Evolutionary conservation across 768 basidiomycete genomes (phyloP).

Genomic region (Plicaturopsis crispa): DNA sequence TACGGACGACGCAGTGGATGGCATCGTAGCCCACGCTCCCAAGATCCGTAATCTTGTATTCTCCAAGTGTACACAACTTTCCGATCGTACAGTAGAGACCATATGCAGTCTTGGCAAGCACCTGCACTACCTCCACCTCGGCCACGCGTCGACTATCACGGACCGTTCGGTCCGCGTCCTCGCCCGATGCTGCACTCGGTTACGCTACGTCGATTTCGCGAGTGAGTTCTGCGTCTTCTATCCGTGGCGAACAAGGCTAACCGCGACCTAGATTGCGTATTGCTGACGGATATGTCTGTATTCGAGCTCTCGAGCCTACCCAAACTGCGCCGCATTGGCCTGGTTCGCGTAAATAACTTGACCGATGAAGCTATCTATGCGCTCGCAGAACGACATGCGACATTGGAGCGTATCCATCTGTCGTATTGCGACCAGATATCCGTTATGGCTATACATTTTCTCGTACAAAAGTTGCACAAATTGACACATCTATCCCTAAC

Average conservation of each 20-base stretch:
- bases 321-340: constrained; percentile 89
- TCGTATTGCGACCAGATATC: constrained; percentile 96
- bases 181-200: constrained; percentile 78
- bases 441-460: constrained; percentile 84
- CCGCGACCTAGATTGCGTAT: constrained; percentile 57
- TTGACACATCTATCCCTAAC: constrained; percentile 94
- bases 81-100: constrained; percentile 75
- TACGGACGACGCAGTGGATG: constrained; percentile 79
- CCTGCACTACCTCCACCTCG: constrained; percentile 91
- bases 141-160: constrained; percentile 85
- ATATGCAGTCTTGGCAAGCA: constrained; percentile 87
- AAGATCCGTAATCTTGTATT: constrained; percentile 83
- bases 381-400: constrained; percentile 76
- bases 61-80: constrained; percentile 75
- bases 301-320: constrained; percentile 83
- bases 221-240: constrained; percentile 47
- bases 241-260: constrained; percentile 8
- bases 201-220: constrained; percentile 95
- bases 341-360: constrained; percentile 87
- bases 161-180: constrained; percentile 81
- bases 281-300: constrained; percentile 89
- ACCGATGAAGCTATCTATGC: constrained; percentile 93
- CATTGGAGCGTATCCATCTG: constrained; percentile 92
- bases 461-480: constrained; percentile 83
- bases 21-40: constrained; percentile 73